A percentile compares a stretch with the other conserved stretches of the same genome.
phyloP scores from a whole-genome alignment of 352 stramenopile species.

The Stramenopiles sp. region DNA sequence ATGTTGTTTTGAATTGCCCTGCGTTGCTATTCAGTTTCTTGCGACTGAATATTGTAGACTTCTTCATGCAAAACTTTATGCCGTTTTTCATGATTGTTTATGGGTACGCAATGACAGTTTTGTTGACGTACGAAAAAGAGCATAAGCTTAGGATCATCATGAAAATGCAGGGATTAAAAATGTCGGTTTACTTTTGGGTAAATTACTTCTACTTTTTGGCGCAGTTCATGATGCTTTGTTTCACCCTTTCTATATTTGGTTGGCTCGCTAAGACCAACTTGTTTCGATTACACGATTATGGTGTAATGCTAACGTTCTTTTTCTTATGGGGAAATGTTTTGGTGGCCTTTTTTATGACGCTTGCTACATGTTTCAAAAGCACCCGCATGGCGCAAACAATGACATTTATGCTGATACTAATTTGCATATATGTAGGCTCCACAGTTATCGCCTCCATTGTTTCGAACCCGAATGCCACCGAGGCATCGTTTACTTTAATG shows the following conservation, averaged over 20 bases:
- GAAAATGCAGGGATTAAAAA: conserved; percentile 11
- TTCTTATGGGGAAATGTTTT: neutral
- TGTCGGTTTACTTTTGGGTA: conserved; percentile 3
- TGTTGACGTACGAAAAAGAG: conserved; percentile 1
- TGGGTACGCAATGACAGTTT: neutral
- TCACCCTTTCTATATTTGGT: neutral
- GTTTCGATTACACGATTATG: neutral
- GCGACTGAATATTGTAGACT: neutral
- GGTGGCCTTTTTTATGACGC: neutral
- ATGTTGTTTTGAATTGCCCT: neutral
- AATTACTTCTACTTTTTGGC: neutral
- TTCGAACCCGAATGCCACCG: neutral
- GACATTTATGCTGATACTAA: neutral
- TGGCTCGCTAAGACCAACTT: neutral
- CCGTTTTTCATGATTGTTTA: neutral
- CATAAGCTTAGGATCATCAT: neutral
- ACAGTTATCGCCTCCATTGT: neutral
- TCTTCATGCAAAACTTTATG: neutral
- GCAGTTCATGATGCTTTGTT: neutral
- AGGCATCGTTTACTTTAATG: neutral
- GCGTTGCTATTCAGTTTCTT: neutral
- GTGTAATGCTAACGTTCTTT: neutral
- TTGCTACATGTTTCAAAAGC: neutral
- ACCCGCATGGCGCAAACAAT: neutral
- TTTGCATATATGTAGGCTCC: neutral